Percentiles rank a stretch among this genome's conserved stretches.
These are phyloP conservation scores for Beta vulgaris DNA, from an alignment of 148 eudicot species.

Conservation along the genomic window DNA sequence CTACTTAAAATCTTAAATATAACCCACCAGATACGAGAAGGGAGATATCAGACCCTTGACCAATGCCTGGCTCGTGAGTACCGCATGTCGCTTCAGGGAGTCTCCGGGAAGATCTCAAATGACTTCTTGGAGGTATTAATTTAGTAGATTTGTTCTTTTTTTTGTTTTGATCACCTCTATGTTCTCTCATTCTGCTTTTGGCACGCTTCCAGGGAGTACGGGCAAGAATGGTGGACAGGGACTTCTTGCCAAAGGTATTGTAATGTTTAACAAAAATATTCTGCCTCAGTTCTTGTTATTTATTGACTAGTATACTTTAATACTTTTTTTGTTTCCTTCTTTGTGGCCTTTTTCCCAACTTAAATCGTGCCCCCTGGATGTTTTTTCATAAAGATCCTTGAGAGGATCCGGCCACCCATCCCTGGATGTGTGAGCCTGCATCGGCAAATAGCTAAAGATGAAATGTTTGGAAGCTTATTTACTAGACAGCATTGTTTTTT, in stretches of 20 bases:
- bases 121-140: constrained; percentile 72
- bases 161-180: not conserved
- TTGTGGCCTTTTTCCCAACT: not conserved
- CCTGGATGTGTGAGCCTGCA: not conserved
- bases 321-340: not conserved
- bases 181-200: not conserved
- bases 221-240: constrained; percentile 76
- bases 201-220: constrained; percentile 63
- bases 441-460: not conserved
- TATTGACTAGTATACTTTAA: not conserved
- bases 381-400: not conserved
- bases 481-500: not conserved
- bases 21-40: constrained; percentile 67
- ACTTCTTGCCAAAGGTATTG: constrained; percentile 79
- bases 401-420: not conserved
- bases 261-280: not conserved
- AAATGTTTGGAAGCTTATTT: not conserved
- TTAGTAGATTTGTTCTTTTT: not conserved
- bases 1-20: not conserved
- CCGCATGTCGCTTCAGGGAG: constrained; percentile 73
- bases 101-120: constrained; percentile 53
- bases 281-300: not conserved
- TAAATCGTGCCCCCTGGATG: not conserved
- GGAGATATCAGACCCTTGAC: constrained; percentile 77
- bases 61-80: constrained; percentile 84